A percentile compares a stretch with the other conserved stretches of the same genome.
Conservation (phyloP, 129 eudicot genomes). For the Flaveria brownii region DNA sequence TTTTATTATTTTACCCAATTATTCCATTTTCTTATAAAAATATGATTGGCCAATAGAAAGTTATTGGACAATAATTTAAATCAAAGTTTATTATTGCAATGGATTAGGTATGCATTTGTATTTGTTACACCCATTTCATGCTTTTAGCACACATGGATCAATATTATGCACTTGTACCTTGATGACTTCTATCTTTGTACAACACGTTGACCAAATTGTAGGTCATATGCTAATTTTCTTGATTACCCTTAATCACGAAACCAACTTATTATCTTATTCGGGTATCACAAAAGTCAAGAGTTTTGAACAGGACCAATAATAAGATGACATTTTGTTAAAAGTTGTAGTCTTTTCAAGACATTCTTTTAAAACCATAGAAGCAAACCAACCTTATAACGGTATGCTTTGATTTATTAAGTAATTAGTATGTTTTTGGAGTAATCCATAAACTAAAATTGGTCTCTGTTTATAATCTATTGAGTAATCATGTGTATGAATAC, state of each 20-base stretch:
- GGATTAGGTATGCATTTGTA: slow-evolving; percentile 48
- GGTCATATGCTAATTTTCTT: slow-evolving; percentile 18
- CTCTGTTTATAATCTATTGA: not conserved
- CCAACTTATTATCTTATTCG: slow-evolving; percentile 12
- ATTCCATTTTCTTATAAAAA: slow-evolving; percentile 29
- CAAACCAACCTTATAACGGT: not conserved
- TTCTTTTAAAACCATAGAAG: not conserved
- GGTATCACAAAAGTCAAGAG: slow-evolving; percentile 1
- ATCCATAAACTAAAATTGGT: not conserved
- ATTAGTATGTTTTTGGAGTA: not conserved
- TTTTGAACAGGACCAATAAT: not conserved
- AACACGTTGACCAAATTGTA: slow-evolving; percentile 19
- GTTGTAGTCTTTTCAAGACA: not conserved
- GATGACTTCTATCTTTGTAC: slow-evolving; percentile 10
- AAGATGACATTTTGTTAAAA: not conserved
- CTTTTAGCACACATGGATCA: slow-evolving; percentile 27
- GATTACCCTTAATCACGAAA: slow-evolving; percentile 11
- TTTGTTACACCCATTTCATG: slow-evolving; percentile 31
- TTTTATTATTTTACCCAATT: slow-evolving; percentile 38
- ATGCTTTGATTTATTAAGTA: not conserved
- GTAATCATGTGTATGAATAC: not conserved
- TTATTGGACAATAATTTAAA: slow-evolving; percentile 33
- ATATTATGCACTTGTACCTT: slow-evolving; percentile 17
- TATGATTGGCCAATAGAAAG: slow-evolving; percentile 54
- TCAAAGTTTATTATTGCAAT: slow-evolving; percentile 24